Evolutionary conservation across 306 rosid species (phyloP).

Genomic region (Cicer chorassanicum): DNA sequence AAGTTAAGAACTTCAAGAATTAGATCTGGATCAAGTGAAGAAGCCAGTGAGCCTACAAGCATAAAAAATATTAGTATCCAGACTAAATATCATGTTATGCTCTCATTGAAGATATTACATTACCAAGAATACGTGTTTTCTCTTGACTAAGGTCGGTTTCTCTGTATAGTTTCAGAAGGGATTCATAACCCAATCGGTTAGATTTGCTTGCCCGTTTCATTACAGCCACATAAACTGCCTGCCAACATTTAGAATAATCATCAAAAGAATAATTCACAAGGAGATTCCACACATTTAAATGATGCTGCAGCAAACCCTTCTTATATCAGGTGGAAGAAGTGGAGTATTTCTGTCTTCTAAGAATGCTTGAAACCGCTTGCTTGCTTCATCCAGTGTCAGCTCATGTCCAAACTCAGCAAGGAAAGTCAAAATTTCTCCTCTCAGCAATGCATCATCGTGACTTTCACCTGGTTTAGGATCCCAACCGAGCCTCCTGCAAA

Average conservation of each 20-base stretch:
- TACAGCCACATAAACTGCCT: conserved; percentile 87
- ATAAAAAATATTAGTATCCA: conserved; percentile 34
- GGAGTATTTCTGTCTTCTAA: conserved; percentile 76
- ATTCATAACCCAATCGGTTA: conserved; percentile 68
- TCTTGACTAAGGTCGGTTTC: conserved; percentile 91
- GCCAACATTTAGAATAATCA: conserved; percentile 53
- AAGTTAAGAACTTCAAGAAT: conserved; percentile 59
- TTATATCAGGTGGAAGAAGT: conserved; percentile 89
- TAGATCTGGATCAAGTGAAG: conserved; percentile 55
- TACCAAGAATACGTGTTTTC: conserved; percentile 89
- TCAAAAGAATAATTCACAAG: conserved; percentile 26
- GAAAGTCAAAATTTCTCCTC: conserved; percentile 89
- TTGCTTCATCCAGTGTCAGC: conserved; percentile 77
- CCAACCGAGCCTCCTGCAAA: conserved; percentile 92
- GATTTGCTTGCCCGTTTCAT: conserved; percentile 68
- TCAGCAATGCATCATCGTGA: conserved; percentile 84
- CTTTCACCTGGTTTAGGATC: conserved; percentile 69
- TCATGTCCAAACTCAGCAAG: conserved; percentile 79
- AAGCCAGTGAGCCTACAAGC: conserved; percentile 53
- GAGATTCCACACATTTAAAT: conserved; percentile 23
- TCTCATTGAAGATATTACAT: conserved; percentile 17
- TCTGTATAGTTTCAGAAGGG: conserved; percentile 77
- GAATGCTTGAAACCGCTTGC: conserved; percentile 75
- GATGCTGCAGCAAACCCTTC: conserved; percentile 65
- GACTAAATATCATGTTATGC: conserved; percentile 23